A percentile compares a stretch with the other conserved stretches of the same genome.
These are phyloP conservation scores for Apophysomyces trapeziformis DNA, from an alignment of 371 early-diverging fungal genomes.

Conservation along the genomic window DNA sequence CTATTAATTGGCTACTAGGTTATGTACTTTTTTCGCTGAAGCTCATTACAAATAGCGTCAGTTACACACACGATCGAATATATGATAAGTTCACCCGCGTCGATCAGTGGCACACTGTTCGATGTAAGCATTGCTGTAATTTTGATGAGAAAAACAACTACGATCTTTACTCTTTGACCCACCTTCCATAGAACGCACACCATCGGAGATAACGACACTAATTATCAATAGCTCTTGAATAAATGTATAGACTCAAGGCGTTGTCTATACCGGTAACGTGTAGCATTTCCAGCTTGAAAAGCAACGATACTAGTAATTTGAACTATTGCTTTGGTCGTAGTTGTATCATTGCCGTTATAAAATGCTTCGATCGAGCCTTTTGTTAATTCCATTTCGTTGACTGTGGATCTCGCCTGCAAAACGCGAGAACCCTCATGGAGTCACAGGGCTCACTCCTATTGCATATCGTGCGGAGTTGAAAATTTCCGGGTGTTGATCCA, in stretches of 20 bases:
- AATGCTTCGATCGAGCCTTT: not conserved
- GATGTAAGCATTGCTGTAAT: constrained; percentile 4
- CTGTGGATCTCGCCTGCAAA: not conserved
- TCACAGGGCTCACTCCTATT: no score
- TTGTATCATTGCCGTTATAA: not conserved
- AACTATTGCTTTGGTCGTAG: not conserved
- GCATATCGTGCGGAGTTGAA: not conserved
- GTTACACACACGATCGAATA: not conserved
- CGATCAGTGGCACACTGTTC: not conserved
- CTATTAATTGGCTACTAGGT: not conserved
- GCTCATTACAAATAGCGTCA: not conserved
- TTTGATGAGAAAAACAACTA: not conserved
- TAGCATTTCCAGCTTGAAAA: not conserved
- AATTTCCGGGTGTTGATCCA: not conserved
- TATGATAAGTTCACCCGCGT: not conserved
- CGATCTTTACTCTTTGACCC: not conserved
- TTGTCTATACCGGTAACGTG: not conserved
- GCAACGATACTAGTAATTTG: not conserved
- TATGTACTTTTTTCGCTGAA: not conserved
- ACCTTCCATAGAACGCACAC: constrained; percentile 1
- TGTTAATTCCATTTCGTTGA: not conserved
- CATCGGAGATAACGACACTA: not conserved
- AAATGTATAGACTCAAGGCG: not conserved
- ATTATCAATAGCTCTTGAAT: not conserved
- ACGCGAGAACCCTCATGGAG: no score